Base-by-base conservation (phyloP, 345 rosid genomes). In the Punica granatum region DNA sequence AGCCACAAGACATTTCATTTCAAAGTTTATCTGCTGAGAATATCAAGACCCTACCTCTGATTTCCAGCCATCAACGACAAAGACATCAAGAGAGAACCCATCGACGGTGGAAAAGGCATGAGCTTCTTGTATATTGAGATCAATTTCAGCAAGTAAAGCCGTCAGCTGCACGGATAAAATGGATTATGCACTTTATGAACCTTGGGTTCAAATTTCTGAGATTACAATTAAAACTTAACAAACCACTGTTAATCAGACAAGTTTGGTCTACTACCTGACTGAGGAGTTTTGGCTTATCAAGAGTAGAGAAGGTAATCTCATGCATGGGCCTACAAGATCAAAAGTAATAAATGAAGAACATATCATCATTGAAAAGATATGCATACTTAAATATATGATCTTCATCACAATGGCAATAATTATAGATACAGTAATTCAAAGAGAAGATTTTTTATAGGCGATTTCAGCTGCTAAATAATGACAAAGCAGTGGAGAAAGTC, bases 51-150 rank as follows among this genome's bases (percentile, higher is more conserved):
- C 34, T 84, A 91, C 97, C 96, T 91, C 96, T 75, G 81, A 80
- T 3, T 81, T 83, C 97, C 96, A 94, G 70, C 99, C 99, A 73
- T 89, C 93, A 84, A 94, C 98, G 68, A 94, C 96, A 73, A 94
- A 91, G 66, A 91, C 93, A 71, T 89, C 99, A 35, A 91, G 79
- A 67, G 97, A 94, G 83, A 76, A 94, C 70, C 99, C 99, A 80
- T 94, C 99, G 14, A 42, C 84, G 1, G 96, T 94, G 43, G 98
- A 91, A 80, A 94, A 91, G 25, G 92, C 99, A 77, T 89, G 97
- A 72, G 99, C 97, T 76, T 94, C 99, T 81, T 88, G 88, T 71
- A 94, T 94, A 75, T 88, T 86, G 75, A 94, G 76, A 42, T 94
- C 99, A 82, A 94, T 82, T 74, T 89, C 99, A 67, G 91, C 92